Base-by-base conservation (phyloP, 192 early-diverging fungal genomes). In the Podila epicladia region DNA sequence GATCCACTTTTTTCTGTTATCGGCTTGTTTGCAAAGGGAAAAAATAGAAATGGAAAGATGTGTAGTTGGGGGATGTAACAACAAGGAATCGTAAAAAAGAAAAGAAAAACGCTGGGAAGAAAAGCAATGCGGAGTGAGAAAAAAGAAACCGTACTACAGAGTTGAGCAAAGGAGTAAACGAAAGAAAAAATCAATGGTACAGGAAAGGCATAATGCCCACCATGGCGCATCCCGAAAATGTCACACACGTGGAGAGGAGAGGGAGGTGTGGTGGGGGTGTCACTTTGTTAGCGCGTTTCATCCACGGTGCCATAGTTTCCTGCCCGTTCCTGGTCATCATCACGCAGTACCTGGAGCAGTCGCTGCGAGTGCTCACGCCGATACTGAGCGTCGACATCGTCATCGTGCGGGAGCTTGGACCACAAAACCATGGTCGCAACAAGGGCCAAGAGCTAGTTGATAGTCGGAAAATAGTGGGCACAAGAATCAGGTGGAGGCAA, bases 381-480 rank as follows among this genome's bases (percentile, higher is more conserved):
- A 24, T 58, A 67, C 32, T 35, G 50, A 2, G 33, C 58, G 9
- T 72, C 75, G 4, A 72, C 20, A 0, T 62, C 61, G 2, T 63
- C 65, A 67, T 64, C 60, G 8, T 35, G 48, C 15, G 70, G 70
- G 9, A 72, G 33, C 31, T 63, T 59, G 19, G n/a, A 28, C 69
- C 64, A 64, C 24, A 72, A 22, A 2, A 26, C 58, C 11, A 68
- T 50, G 9, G 65, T 49, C 8, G 53, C 29, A 5, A 60, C n/a
- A 17, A 79, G 31, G 1, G 75, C 64, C n/a, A 79, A 20, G 31
- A 79, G 3, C 75, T 79, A 48, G 24, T 55, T 55, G 53, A 55
- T 5, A n/a, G 9, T 55, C 53, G 19, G 5, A 55, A 26, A 55
- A 24, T 20, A 55, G 20, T 55, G n/a, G 8, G 51, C 51, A 53